phyloP scores from a whole-genome alignment of 441 rosid species.

The Pelargonium australe region DNA sequence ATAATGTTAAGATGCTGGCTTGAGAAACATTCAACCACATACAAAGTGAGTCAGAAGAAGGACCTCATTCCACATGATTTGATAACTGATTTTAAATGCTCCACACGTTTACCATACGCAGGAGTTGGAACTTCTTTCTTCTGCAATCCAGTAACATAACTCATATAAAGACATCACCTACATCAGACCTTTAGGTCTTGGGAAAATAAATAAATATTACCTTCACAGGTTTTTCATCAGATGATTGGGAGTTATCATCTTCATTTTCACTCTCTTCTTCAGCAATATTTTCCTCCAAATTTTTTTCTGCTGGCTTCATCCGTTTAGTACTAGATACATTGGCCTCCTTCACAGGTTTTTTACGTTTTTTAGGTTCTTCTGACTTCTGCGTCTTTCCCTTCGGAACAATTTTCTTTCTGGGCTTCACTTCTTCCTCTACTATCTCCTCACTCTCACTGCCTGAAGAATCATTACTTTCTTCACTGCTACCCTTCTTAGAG shows the following conservation, averaged over 20 bases:
- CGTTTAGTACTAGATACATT: conserved; percentile 42
- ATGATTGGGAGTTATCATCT: conserved; percentile 43
- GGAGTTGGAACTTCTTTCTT: conserved; percentile 58
- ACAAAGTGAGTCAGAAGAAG: conserved; percentile 15
- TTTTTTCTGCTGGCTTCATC: conserved; percentile 38
- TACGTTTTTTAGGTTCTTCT: conserved; percentile 50
- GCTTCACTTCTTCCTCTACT: conserved; percentile 39
- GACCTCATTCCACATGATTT: conserved; percentile 86
- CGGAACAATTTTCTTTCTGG: conserved; percentile 40
- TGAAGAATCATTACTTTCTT: conserved; percentile 25
- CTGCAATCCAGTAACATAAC: conserved; percentile 35
- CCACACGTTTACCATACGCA: conserved; percentile 69
- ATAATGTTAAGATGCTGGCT: conserved; percentile 19
- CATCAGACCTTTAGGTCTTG: conserved; percentile 5
- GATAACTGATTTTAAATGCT: conserved; percentile 70
- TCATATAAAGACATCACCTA: conserved; percentile 18
- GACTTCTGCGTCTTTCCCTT: conserved; percentile 39
- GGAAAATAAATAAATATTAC: conserved; percentile 28
- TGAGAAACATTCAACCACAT: conserved; percentile 11
- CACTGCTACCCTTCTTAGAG: conserved; percentile 5
- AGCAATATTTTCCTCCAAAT: conserved; percentile 36
- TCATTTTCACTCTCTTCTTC: conserved; percentile 39
- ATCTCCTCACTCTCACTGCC: conserved; percentile 36
- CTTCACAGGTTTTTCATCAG: conserved; percentile 50
- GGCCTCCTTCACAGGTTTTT: conserved; percentile 45